These are phyloP conservation scores for Papilionanthe hybrid DNA, from an alignment of 116 monocot species.

Conservation along the genomic window DNA sequence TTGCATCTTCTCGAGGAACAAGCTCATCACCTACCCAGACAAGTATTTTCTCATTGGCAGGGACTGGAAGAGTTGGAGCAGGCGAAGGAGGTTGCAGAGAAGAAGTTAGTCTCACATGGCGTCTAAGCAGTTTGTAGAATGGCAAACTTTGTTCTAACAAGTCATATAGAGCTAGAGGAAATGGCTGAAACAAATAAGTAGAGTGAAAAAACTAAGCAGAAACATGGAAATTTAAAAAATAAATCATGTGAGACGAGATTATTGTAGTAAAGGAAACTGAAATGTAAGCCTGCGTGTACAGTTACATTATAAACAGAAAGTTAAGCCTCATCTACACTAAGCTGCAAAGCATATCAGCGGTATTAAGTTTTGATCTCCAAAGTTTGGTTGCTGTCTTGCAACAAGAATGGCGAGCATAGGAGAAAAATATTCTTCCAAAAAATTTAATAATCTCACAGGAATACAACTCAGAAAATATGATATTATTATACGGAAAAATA, in stretches of 20 bases:
- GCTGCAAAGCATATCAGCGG: neutral
- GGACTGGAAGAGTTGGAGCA: conserved; percentile 67
- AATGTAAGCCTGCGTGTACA: neutral
- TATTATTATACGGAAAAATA: neutral
- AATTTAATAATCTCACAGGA: neutral
- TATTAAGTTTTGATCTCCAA: neutral
- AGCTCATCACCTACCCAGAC: conserved; percentile 90
- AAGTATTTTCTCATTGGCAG: conserved; percentile 79
- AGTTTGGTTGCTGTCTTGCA: neutral
- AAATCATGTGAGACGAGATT: neutral
- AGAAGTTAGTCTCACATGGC: conserved; percentile 33
- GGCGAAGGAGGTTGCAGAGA: conserved; percentile 48
- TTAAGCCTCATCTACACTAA: neutral
- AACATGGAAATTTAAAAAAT: neutral
- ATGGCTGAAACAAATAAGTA: conserved; percentile 29
- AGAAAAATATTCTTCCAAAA: neutral
- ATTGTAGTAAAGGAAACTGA: neutral
- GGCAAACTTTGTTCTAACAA: conserved; percentile 85
- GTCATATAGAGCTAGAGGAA: conserved; percentile 60
- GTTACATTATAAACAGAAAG: neutral
- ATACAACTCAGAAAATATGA: neutral
- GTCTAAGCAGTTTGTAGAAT: conserved; percentile 80
- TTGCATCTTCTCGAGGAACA: conserved; percentile 73
- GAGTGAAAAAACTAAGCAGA: neutral
- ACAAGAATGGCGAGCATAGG: neutral